Evolutionary conservation across 2,329 filamentous ascomycete genomes (phyloP), one percentile per base, ranked within the genome.

Genomic region (Colletotrichum eremochloae): DNA sequence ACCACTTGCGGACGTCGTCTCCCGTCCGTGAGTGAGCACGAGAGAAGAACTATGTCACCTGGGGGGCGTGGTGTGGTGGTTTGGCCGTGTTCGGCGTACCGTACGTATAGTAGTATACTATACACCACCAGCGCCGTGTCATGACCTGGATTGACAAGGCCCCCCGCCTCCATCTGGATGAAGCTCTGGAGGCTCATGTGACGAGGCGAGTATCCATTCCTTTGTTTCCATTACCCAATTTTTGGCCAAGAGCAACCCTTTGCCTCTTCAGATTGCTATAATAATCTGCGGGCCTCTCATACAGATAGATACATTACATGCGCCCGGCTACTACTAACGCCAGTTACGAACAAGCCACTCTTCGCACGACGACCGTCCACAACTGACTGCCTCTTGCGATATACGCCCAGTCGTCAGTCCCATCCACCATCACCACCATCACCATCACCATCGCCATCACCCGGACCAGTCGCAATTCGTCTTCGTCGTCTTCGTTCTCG

Each of bases 221-320:
- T 80, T 78, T 78, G 81, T 86, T 86, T 86, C 77, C 76, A 86
- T 86, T 86, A 86, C 84, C 78, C 82, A 86, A 86, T 86, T 76
- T 76, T 78, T 70, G 68, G 53, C 65, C 53, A 74, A 74, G 72
- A 74, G 72, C 64, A 74, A 75, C 68, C 44, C 63, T 72, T 72
- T 61, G 64, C 52, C 70, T 65, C 72, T 67, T 64, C 44, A 24
- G 31, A 36, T 66, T 70, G 70, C 65, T 74, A 73, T 73, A 73
- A 65, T 67, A 67, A 73, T 74, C 67, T 74, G 73, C 73, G 71
- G 73, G 71, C 73, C 71, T 71, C 67, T 58, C 62, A 63, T 66
- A 64, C 44, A 44, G 11, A 40, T 11, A 42, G 14, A 15, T 36
- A 36, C 2, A 40, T 8, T 46, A 46, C 71, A 56, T 24, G 52